Percentiles rank a stretch among this genome's conserved stretches.
These are phyloP conservation scores for Pleoardoris graminearum DNA, from an alignment of 2,329 filamentous ascomycete species.

Conservation along the genomic window DNA sequence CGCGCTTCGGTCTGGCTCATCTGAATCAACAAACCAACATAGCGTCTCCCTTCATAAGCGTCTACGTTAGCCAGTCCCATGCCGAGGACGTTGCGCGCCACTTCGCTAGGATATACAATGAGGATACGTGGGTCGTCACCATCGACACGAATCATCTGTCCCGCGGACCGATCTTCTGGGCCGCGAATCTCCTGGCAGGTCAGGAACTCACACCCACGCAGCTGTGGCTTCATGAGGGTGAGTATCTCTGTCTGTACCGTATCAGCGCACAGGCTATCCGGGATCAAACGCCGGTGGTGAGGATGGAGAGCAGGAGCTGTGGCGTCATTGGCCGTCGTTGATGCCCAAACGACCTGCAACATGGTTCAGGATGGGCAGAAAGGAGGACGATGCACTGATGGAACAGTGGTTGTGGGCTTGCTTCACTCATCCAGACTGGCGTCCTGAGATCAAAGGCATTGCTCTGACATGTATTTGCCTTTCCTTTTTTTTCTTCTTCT, in stretches of 20 bases:
- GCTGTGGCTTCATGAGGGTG: constrained; percentile 36
- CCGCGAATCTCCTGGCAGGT: constrained; percentile 30
- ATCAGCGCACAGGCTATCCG: constrained; percentile 39
- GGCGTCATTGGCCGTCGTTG: constrained; percentile 18
- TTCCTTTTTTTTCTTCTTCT: background rate
- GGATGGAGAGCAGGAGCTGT: constrained; percentile 21
- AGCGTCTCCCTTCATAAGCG: constrained; percentile 39
- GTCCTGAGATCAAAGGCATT: too few relatives aligned
- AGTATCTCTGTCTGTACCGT: constrained; percentile 42
- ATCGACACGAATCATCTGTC: constrained; percentile 38
- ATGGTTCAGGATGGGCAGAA: background rate
- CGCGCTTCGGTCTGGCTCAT: constrained; percentile 35
- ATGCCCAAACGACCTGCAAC: background rate
- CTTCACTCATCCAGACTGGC: too few relatives aligned
- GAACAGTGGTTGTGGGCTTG: too few relatives aligned
- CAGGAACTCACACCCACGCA: constrained; percentile 8
- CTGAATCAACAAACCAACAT: constrained; percentile 41
- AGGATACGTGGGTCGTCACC: constrained; percentile 30
- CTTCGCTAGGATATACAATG: constrained; percentile 24
- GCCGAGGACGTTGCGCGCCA: constrained; percentile 32
- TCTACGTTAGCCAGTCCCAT: constrained; percentile 33
- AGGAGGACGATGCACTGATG: too few relatives aligned
- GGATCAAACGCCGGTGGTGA: constrained; percentile 31
- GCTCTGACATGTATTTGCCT: background rate
- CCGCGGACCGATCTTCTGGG: constrained; percentile 38